These are phyloP conservation scores for Ehretia macrophylla DNA, from an alignment of 257 asterid genomes.

Conservation along the genomic window DNA sequence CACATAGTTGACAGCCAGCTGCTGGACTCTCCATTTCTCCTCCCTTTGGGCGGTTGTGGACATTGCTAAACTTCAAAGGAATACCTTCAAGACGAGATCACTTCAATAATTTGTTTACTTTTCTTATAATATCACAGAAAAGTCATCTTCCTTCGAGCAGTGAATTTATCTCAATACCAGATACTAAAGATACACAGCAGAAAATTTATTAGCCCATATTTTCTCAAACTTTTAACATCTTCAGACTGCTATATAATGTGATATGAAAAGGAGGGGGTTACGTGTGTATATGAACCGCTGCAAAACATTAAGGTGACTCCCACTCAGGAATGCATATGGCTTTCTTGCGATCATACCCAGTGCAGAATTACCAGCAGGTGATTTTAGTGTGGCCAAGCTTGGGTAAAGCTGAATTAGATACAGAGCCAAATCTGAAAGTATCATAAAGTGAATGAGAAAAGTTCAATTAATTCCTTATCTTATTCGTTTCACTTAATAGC, in stretches of 20 bases:
- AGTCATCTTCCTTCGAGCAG: background rate
- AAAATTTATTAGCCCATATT: too few species aligned
- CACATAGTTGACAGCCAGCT: slow-evolving; percentile 5
- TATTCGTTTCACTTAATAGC: background rate
- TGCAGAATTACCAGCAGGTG: slow-evolving; percentile 30
- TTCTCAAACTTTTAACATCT: too few species aligned
- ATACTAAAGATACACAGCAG: too few species aligned
- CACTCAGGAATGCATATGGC: slow-evolving; percentile 18
- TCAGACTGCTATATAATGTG: background rate
- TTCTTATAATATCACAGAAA: too few species aligned
- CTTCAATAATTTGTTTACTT: background rate
- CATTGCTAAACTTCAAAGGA: slow-evolving; percentile 17
- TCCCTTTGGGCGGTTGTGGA: slow-evolving; percentile 12
- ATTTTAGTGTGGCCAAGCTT: slow-evolving; percentile 22
- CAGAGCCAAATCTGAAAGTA: slow-evolving; percentile 28
- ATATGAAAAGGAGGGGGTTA: background rate
- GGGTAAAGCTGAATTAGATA: slow-evolving; percentile 36
- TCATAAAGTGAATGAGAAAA: background rate
- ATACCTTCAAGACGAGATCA: slow-evolving; percentile 23
- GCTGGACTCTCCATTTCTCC: slow-evolving; percentile 12
- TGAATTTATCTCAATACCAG: background rate
- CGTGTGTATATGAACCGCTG: slow-evolving; percentile 25
- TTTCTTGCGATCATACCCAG: slow-evolving; percentile 30
- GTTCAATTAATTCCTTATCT: background rate
- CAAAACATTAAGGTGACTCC: slow-evolving; percentile 23